phyloP scores from a whole-genome alignment of 2,329 filamentous ascomycete genomes.

The Polytolypa hystricis region DNA sequence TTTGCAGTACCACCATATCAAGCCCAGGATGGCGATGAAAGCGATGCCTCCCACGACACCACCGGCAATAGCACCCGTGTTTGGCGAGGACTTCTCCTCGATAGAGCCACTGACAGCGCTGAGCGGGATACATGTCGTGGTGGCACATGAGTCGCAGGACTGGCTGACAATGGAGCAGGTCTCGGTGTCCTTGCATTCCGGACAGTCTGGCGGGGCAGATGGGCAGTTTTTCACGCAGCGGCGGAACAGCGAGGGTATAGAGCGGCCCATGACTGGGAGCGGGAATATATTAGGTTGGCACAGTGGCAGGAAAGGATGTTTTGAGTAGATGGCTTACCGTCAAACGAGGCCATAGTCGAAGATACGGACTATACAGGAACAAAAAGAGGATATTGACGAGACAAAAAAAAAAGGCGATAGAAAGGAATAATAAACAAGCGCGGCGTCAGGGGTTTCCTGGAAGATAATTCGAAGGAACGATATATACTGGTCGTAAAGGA shows the following conservation, averaged over 20 bases:
- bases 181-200: constrained; percentile 44
- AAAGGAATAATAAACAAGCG: too few relatives aligned
- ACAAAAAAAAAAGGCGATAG: too few relatives aligned
- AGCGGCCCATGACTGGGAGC: constrained; percentile 17
- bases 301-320: too few relatives aligned
- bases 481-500: constrained; percentile 3
- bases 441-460: too few relatives aligned
- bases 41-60: constrained; percentile 77
- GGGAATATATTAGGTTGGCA: constrained; percentile 3
- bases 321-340: too few relatives aligned
- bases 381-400: too few relatives aligned
- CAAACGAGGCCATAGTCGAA: too few relatives aligned
- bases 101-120: constrained; percentile 26
- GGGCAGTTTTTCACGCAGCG: constrained; percentile 49
- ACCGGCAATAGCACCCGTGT: constrained; percentile 77
- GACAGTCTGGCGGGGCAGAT: constrained; percentile 43
- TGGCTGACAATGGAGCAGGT: constrained; percentile 50
- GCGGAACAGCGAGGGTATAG: constrained; percentile 38
- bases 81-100: constrained; percentile 29
- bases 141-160: constrained; percentile 50
- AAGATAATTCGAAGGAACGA: too few relatives aligned
- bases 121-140: constrained; percentile 43
- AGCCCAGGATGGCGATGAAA: constrained; percentile 63
- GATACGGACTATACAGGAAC: too few relatives aligned
- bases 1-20: constrained; percentile 80